Conservation (phyloP, 2,329 filamentous ascomycete genomes). For the Cryphonectria radicalis region DNA sequence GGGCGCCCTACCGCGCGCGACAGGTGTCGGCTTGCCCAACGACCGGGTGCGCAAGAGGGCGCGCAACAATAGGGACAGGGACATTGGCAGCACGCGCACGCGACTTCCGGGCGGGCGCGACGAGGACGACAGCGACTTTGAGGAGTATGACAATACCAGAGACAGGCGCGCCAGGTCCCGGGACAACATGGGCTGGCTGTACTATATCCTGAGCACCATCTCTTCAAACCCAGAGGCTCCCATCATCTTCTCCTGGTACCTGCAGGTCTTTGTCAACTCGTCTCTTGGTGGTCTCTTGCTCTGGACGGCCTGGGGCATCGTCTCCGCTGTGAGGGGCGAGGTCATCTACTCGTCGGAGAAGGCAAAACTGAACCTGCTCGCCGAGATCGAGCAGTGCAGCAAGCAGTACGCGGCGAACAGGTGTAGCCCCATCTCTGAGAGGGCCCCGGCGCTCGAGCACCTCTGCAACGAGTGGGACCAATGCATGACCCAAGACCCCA, state of each 20-base stretch:
- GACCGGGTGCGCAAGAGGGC: slow-evolving; percentile 60
- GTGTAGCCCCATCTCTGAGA: slow-evolving; percentile 66
- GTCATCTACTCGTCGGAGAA: slow-evolving; percentile 73
- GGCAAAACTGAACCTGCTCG: slow-evolving; percentile 69
- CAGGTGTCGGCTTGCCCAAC: slow-evolving; percentile 42
- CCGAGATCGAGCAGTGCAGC: slow-evolving; percentile 74
- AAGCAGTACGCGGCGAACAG: slow-evolving; percentile 76
- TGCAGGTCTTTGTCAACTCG: slow-evolving; percentile 66
- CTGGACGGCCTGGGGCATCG: slow-evolving; percentile 72
- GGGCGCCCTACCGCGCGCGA: slow-evolving; percentile 64
- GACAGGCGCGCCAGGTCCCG: slow-evolving; percentile 36
- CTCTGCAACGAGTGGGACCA: slow-evolving; percentile 81
- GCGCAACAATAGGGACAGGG: slow-evolving; percentile 54
- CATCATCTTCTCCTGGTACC: slow-evolving; percentile 62
- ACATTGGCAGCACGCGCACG: slow-evolving; percentile 55
- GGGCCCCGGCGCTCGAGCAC: slow-evolving; percentile 72
- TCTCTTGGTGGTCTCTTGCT: slow-evolving; percentile 59
- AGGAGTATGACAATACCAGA: slow-evolving; percentile 35
- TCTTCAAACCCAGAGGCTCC: slow-evolving; percentile 63
- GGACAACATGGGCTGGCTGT: slow-evolving; percentile 43
- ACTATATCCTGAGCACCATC: slow-evolving; percentile 53
- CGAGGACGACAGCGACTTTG: slow-evolving; percentile 52
- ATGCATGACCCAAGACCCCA: slow-evolving; percentile 86
- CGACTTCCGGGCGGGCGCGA: slow-evolving; percentile 52
- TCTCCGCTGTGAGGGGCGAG: slow-evolving; percentile 73